A percentile compares a stretch with the other conserved stretches of the same genome.
Conservation (phyloP, 129 eudicot genomes). For the Centrapalus pauciflorus region DNA sequence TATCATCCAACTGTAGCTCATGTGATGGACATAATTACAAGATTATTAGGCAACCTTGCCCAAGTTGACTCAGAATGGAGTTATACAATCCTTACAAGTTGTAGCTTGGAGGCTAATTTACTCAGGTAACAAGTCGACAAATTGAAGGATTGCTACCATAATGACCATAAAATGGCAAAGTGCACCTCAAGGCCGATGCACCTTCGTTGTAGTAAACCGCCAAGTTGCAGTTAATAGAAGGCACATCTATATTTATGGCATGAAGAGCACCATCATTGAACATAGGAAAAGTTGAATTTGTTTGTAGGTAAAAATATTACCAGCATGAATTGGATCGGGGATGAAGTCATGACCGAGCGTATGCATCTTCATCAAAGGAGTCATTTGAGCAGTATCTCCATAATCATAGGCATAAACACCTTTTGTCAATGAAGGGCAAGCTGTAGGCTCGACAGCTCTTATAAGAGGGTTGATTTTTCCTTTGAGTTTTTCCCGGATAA, state of each 20-base stretch:
- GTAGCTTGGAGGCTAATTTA: no score
- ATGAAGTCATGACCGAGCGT: slow-evolving; percentile 94
- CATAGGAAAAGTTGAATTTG: not conserved
- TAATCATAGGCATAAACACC: slow-evolving; percentile 85
- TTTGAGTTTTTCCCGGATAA: slow-evolving; percentile 70
- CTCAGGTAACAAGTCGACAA: no score
- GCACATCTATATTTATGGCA: no score
- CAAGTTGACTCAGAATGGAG: no score
- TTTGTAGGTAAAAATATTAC: slow-evolving; percentile 27
- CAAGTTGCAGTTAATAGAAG: no score
- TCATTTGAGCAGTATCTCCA: slow-evolving; percentile 93
- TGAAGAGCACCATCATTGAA: no score
- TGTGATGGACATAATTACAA: not conserved
- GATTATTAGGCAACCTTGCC: not conserved
- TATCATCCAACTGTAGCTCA: not conserved
- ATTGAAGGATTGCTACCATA: no score
- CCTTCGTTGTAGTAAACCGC: no score
- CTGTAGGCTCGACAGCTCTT: slow-evolving; percentile 88
- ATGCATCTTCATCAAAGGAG: slow-evolving; percentile 97
- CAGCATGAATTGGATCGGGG: slow-evolving; percentile 95
- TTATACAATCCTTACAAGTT: no score
- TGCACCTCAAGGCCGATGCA: no score
- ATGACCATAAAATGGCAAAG: no score
- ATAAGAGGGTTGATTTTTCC: slow-evolving; percentile 83
- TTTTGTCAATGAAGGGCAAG: slow-evolving; percentile 89